Evolutionary conservation across 768 basidiomycete species (phyloP).

Genomic region (Auriculariales sp.): DNA sequence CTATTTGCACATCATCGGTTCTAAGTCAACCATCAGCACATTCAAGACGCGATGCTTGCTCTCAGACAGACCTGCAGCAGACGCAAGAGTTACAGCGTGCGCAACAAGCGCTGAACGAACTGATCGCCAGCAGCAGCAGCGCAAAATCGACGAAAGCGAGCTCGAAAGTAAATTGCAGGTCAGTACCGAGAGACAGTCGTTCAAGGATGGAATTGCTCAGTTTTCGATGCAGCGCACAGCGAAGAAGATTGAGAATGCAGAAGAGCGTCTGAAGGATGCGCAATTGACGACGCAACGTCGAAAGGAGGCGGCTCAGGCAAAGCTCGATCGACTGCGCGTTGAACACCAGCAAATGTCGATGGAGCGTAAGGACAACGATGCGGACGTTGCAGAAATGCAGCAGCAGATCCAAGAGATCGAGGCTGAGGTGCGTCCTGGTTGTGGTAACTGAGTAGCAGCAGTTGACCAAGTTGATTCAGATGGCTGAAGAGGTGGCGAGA

Average conservation of each 20-base stretch:
- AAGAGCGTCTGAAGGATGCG: constrained; percentile 68
- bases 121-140: constrained; percentile 55
- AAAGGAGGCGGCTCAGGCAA: constrained; percentile 52
- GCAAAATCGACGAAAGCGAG: constrained; percentile 61
- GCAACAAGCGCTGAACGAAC: constrained; percentile 52
- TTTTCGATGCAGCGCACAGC: constrained; percentile 45
- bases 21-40: constrained; percentile 31
- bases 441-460: background rate
- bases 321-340: constrained; percentile 57
- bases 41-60: constrained; percentile 58
- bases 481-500: constrained; percentile 56
- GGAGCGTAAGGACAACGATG: constrained; percentile 66
- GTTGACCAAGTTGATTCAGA: constrained; percentile 26
- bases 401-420: constrained; percentile 55
- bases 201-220: background rate
- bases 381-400: constrained; percentile 62
- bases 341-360: constrained; percentile 70
- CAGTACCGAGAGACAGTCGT: constrained; percentile 7
- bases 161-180: constrained; percentile 62
- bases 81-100: constrained; percentile 44
- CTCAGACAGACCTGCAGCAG: constrained; percentile 59
- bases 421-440: constrained; percentile 31
- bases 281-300: constrained; percentile 72
- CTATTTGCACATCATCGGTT: constrained; percentile 4
- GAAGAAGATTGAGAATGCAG: constrained; percentile 67